Base-by-base conservation (phyloP, 495 filamentous ascomycete genomes). In the Margaritispora aquatica region DNA sequence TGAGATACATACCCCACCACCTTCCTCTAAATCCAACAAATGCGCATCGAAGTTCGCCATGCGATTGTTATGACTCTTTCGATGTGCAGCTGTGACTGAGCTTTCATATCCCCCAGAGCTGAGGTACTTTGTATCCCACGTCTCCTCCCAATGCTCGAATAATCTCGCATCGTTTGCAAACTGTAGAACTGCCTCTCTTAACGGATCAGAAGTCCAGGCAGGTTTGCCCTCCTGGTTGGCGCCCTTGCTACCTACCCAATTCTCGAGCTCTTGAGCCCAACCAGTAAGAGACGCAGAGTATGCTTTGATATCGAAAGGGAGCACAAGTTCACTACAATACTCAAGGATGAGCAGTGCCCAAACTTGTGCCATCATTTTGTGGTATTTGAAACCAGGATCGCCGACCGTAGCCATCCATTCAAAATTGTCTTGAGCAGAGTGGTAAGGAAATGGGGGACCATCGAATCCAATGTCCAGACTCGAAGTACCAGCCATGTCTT, bases 401-500 rank as follows among this genome's bases (percentile, higher is more conserved):
- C 85, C 84, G 59, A 86, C 82, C 15, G 73, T 76, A 13, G 83
- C 76, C 86, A 96, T 89, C 87, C 89, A 96, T 46, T 93, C 86
- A 62, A 86, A 91, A 59, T 84, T 92, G 67, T 97, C 94, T 69
- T 94, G 91, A 71, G 88, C 94, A 60, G 87, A 91, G 70, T 91
- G 85, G 55, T 87, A 85, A 1, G 93, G 91, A 69, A 78, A 92
- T n/a, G 77, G 68, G 19, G 79, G 73, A 19, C 88, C 90, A 41
- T 71, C 65, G 64, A 98, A 98, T 36, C 84, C 80, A 63, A 98
- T 83, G 69, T 97, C 94, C 54, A 97, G 77, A 19, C 88, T 92
- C 5, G 89, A 92, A 3, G 86, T 90, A 44, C 94, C 94, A n/a
- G 90, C 92, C 23, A 97, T 88, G 63, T 93, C 84, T 70, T 96